phyloP scores from a whole-genome alignment of 108 stramenopile species.

The Epipyxis sp. region DNA sequence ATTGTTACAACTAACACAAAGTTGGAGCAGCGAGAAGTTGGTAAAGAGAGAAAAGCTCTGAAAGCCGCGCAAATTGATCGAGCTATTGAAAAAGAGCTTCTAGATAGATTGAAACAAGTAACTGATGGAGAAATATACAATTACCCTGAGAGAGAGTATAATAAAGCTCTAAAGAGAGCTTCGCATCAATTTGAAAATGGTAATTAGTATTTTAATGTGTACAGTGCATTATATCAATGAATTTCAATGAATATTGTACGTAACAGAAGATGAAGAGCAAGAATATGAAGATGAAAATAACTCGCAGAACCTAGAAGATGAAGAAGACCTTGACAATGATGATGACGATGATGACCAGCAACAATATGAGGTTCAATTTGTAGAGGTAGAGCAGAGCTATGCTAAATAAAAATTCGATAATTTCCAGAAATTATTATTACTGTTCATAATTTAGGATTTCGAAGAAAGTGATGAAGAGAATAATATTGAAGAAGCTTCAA shows the following conservation, averaged over 20 bases:
- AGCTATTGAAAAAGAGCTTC: slow-evolving; percentile 86
- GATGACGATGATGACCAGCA: slow-evolving; percentile 43
- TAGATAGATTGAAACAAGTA: slow-evolving; percentile 84
- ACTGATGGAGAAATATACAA: slow-evolving; percentile 96
- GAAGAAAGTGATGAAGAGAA: slow-evolving; percentile 54
- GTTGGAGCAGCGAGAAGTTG: slow-evolving; percentile 80
- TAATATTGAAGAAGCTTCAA: slow-evolving; percentile 63
- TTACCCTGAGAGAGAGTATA: slow-evolving; percentile 79
- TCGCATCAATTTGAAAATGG: slow-evolving; percentile 36
- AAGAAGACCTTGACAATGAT: slow-evolving; percentile 47
- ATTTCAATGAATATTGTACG: slow-evolving; percentile 45
- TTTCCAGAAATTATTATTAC: too few relatives aligned
- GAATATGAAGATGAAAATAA: slow-evolving; percentile 50
- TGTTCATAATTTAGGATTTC: too few relatives aligned
- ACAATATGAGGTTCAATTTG: not conserved
- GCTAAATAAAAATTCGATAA: too few relatives aligned
- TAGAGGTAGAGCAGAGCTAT: too few relatives aligned
- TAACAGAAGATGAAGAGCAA: slow-evolving; percentile 49
- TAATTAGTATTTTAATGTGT: too few relatives aligned
- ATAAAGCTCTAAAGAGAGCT: slow-evolving; percentile 61
- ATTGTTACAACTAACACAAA: slow-evolving; percentile 23
- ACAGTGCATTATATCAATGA: slow-evolving; percentile 53
- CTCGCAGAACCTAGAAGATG: too few relatives aligned
- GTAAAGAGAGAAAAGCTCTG: slow-evolving; percentile 84
- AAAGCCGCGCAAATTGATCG: slow-evolving; percentile 83